These are phyloP conservation scores for Triangularia setosa DNA, from an alignment of 2,329 filamentous ascomycete species.

Conservation along the genomic window DNA sequence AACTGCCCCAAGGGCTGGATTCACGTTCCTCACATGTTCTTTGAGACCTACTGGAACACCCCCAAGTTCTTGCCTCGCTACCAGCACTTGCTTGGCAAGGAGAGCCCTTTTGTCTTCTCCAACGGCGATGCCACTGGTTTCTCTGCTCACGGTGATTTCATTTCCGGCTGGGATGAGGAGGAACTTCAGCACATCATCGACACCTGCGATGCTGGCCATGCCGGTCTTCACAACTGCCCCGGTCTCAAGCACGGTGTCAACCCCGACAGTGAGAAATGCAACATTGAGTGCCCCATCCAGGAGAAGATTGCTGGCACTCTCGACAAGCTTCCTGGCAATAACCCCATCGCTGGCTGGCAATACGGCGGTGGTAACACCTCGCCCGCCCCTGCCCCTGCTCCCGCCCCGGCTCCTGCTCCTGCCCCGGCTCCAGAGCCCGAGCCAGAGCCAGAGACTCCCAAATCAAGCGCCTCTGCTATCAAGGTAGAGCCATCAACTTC, in stretches of 20 bases:
- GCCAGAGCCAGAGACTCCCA: slow-evolving; percentile 10
- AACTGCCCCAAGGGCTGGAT: slow-evolving; percentile 54
- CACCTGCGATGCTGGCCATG: slow-evolving; percentile 57
- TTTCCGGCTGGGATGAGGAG: slow-evolving; percentile 66
- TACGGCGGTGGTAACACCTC: slow-evolving; percentile 25
- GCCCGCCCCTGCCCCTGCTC: slow-evolving; percentile 6
- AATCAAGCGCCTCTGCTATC: slow-evolving; percentile 1
- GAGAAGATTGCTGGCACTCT: slow-evolving; percentile 45
- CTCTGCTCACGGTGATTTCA: slow-evolving; percentile 68
- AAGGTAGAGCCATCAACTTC: not conserved
- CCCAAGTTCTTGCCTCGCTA: slow-evolving; percentile 47
- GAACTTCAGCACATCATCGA: slow-evolving; percentile 65
- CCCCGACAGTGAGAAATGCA: slow-evolving; percentile 45
- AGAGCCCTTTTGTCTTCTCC: slow-evolving; percentile 63
- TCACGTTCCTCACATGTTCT: slow-evolving; percentile 56
- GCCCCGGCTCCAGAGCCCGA: slow-evolving; percentile 1
- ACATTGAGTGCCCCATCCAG: slow-evolving; percentile 43
- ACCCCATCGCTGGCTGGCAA: slow-evolving; percentile 50
- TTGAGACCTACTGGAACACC: slow-evolving; percentile 59
- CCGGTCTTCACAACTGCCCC: slow-evolving; percentile 60
- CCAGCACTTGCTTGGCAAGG: slow-evolving; percentile 50
- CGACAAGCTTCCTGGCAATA: slow-evolving; percentile 50
- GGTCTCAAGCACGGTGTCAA: slow-evolving; percentile 53
- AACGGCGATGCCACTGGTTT: slow-evolving; percentile 69
- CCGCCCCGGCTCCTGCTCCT: not conserved